These are phyloP conservation scores for Tinospora cordifolia DNA, from an alignment of 164 flowering plant genomes.

Conservation along the genomic window DNA sequence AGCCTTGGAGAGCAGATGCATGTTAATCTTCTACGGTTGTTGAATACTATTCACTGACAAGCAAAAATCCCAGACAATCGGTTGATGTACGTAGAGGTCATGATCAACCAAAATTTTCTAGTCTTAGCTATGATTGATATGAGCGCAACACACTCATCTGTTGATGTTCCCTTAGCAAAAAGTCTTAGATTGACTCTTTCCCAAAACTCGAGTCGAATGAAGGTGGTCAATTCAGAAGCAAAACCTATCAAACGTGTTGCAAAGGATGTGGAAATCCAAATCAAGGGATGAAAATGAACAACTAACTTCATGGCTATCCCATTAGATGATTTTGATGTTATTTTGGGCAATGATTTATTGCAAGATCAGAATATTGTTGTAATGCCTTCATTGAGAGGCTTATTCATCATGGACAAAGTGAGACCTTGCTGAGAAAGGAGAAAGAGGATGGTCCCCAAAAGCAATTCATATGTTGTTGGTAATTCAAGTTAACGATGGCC, in stretches of 20 bases:
- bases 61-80: no score
- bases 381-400: slow-evolving; percentile 11
- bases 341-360: no score
- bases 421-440: neutral
- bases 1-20: neutral
- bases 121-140: no score
- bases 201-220: no score
- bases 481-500: no score
- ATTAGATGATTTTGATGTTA: no score
- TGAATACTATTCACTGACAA: neutral
- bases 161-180: no score
- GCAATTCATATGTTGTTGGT: no score
- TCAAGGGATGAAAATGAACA: slow-evolving; percentile 4
- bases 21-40: neutral
- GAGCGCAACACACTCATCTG: no score
- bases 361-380: slow-evolving; percentile 13
- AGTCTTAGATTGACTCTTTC: no score
- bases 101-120: no score
- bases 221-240: neutral
- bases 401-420: neutral
- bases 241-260: neutral
- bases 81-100: no score
- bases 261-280: neutral
- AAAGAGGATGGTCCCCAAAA: neutral
- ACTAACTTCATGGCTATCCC: neutral